Percentiles rank a stretch among this genome's conserved stretches.
These are phyloP conservation scores for Buddleja alternifolia DNA, from an alignment of 257 asterid species.

Conservation along the genomic window DNA sequence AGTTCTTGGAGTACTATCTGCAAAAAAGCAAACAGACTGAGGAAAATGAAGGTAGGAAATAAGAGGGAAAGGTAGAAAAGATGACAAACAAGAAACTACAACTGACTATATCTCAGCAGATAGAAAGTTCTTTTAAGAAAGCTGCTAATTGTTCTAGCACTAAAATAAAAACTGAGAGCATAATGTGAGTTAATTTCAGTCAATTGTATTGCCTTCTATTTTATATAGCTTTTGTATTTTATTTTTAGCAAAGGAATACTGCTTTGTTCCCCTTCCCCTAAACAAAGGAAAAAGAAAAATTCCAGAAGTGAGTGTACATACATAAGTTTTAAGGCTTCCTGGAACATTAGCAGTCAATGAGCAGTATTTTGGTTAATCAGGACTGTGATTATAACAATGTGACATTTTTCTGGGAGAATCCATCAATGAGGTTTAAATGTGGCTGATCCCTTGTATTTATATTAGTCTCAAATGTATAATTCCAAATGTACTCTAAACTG, in stretches of 20 bases:
- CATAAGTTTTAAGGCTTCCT: not conserved
- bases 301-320: not conserved
- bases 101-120: slow-evolving; percentile 4
- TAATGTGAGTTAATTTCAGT: not conserved
- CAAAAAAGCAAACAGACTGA: slow-evolving; percentile 34
- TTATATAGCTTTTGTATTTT: not conserved
- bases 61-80: slow-evolving; percentile 4
- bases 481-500: not conserved
- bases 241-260: not conserved
- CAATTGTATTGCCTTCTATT: not conserved
- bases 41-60: slow-evolving; percentile 15
- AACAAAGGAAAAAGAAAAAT: not conserved
- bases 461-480: not conserved
- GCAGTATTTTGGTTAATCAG: slow-evolving; percentile 2
- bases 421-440: not conserved
- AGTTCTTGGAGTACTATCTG: slow-evolving; percentile 61
- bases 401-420: not conserved
- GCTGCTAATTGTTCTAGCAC: slow-evolving; percentile 9
- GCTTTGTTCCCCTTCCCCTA: not conserved
- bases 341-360: not conserved
- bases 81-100: slow-evolving; percentile 13
- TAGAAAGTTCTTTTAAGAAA: not conserved
- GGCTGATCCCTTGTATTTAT: not conserved
- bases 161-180: not conserved
- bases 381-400: not conserved